These are phyloP conservation scores for Capronia epimyces DNA, from an alignment of 2,329 filamentous ascomycete species.

Conservation along the genomic window DNA sequence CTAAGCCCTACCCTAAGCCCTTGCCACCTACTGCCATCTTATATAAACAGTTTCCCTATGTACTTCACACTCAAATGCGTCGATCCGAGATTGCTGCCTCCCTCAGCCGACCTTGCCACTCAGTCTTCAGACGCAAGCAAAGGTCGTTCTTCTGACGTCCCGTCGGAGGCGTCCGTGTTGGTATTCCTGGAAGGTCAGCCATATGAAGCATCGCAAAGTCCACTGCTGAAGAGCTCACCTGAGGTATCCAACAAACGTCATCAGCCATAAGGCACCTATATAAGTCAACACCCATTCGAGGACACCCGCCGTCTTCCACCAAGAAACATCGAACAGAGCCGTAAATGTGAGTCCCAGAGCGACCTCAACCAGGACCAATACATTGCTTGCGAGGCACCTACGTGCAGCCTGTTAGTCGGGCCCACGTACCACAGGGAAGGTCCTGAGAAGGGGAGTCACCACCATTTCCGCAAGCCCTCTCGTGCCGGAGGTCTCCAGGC, in stretches of 20 bases:
- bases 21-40: too few species aligned
- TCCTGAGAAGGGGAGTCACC: background rate
- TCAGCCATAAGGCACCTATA: slow-evolving; percentile 7
- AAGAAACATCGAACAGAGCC: background rate
- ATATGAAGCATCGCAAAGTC: background rate
- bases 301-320: slow-evolving; percentile 1
- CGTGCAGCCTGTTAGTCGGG: background rate
- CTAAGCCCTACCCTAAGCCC: too few species aligned
- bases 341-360: slow-evolving; percentile 2
- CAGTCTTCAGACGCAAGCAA: background rate
- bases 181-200: background rate
- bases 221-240: background rate
- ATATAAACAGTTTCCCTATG: too few species aligned
- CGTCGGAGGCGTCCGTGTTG: background rate
- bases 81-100: too few species aligned
- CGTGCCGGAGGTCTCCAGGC: background rate
- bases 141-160: background rate
- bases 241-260: slow-evolving; percentile 12
- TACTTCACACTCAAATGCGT: too few species aligned
- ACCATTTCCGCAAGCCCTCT: slow-evolving; percentile 6
- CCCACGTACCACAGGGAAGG: too few species aligned
- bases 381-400: slow-evolving; percentile 8
- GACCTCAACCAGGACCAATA: background rate
- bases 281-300: slow-evolving; percentile 10
- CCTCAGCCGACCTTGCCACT: too few species aligned